A percentile compares a stretch with the other conserved stretches of the same genome.
These are phyloP conservation scores for Selenicereus undatus DNA, from an alignment of 148 eudicot species.

Conservation along the genomic window DNA sequence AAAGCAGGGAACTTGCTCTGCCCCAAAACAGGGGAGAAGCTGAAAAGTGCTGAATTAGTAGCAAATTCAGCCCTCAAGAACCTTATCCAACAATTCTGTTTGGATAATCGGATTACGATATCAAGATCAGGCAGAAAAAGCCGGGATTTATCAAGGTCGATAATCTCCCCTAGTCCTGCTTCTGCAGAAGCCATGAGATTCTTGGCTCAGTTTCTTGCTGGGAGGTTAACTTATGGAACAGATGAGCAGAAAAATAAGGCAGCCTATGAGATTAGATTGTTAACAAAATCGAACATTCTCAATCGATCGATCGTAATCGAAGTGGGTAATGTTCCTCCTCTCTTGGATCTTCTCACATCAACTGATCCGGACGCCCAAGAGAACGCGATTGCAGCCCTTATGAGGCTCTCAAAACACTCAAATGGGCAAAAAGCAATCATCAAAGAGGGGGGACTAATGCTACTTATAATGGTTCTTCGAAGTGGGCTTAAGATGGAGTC, in stretches of 20 bases:
- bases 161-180: slow-evolving; percentile 37
- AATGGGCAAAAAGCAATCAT: slow-evolving; percentile 62
- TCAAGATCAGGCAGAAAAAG: slow-evolving; percentile 41
- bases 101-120: slow-evolving; percentile 58
- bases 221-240: slow-evolving; percentile 44
- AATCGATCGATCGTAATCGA: slow-evolving; percentile 56
- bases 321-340: slow-evolving; percentile 52
- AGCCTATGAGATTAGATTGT: slow-evolving; percentile 60
- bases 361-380: slow-evolving; percentile 45
- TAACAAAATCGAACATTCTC: slow-evolving; percentile 58
- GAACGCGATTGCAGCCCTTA: slow-evolving; percentile 55
- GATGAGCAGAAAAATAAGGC: slow-evolving; percentile 57
- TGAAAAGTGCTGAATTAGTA: slow-evolving; percentile 48
- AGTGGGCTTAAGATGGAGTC: slow-evolving; percentile 51
- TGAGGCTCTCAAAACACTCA: slow-evolving; percentile 68
- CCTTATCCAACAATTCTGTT: slow-evolving; percentile 60
- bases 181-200: slow-evolving; percentile 42
- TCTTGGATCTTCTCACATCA: slow-evolving; percentile 52
- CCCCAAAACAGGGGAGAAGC: slow-evolving; percentile 77
- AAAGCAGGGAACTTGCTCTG: slow-evolving; percentile 64
- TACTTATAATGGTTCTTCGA: slow-evolving; percentile 39
- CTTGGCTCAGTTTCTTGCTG: slow-evolving; percentile 45
- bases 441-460: slow-evolving; percentile 52
- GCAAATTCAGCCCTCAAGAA: slow-evolving; percentile 59
- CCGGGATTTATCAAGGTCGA: slow-evolving; percentile 40